Evolutionary conservation across 257 asterid species (phyloP).

Genomic region (Ilex aquifolium): DNA sequence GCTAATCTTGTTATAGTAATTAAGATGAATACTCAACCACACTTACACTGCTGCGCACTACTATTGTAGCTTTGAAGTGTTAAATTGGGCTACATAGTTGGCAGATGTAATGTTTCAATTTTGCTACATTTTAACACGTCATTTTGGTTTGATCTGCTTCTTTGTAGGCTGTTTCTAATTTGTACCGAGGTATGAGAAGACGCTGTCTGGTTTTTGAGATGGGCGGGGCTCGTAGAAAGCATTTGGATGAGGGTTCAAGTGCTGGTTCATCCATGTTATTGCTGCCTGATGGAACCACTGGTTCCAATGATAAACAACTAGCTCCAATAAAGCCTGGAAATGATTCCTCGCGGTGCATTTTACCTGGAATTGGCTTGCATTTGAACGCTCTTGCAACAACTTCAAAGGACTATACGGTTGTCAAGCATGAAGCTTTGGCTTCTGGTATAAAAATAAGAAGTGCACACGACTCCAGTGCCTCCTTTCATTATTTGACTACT

Average conservation of each 20-base stretch:
- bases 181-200: conserved; percentile 88
- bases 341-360: conserved; percentile 39
- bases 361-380: conserved; percentile 95
- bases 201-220: conserved; percentile 87
- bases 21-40: not conserved
- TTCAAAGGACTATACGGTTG: conserved; percentile 50
- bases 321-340: conserved; percentile 6
- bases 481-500: conserved; percentile 20
- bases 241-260: conserved; percentile 36
- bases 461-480: conserved; percentile 35
- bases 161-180: conserved; percentile 57
- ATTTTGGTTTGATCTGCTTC: conserved; percentile 6
- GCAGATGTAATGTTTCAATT: not conserved
- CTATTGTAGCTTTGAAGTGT: not conserved
- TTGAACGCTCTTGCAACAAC: conserved; percentile 76
- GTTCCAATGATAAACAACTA: conserved; percentile 27
- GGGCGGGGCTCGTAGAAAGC: conserved; percentile 60
- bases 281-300: conserved; percentile 32
- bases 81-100: not conserved
- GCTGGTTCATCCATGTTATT: conserved; percentile 36
- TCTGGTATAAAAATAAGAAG: conserved; percentile 49
- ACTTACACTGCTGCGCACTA: not conserved
- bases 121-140: not conserved
- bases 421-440: conserved; percentile 42
- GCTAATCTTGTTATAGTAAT: not conserved